These are phyloP conservation scores for Phytophthora syringae DNA, from an alignment of 352 stramenopile genomes.

Conservation along the genomic window DNA sequence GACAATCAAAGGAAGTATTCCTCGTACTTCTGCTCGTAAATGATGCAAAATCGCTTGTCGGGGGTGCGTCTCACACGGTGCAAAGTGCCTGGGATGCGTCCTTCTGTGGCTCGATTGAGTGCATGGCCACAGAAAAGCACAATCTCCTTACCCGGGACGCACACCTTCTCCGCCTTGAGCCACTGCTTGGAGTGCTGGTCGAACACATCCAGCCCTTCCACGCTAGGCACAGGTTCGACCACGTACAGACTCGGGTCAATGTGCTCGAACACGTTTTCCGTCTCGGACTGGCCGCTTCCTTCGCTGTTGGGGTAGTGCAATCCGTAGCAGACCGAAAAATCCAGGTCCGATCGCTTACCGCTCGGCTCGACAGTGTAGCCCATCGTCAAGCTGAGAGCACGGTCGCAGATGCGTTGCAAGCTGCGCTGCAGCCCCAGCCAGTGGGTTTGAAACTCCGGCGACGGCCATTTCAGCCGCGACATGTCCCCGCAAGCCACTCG, in stretches of 20 bases:
- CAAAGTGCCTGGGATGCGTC: slow-evolving; percentile 56
- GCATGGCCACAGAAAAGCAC: slow-evolving; percentile 69
- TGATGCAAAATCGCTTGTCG: slow-evolving; percentile 58
- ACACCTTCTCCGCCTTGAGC: slow-evolving; percentile 58
- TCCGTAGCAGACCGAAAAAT: slow-evolving; percentile 71
- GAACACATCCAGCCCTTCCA: slow-evolving; percentile 66
- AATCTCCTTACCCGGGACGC: slow-evolving; percentile 58
- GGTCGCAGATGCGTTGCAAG: slow-evolving; percentile 63
- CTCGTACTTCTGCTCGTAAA: slow-evolving; percentile 76
- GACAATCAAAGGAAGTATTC: slow-evolving; percentile 59
- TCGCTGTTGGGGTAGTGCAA: slow-evolving; percentile 67
- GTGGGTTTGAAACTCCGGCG: slow-evolving; percentile 43
- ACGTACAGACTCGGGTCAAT: slow-evolving; percentile 70
- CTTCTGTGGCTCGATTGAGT: slow-evolving; percentile 49
- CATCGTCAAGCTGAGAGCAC: slow-evolving; percentile 55
- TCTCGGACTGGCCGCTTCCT: slow-evolving; percentile 56
- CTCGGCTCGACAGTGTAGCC: slow-evolving; percentile 47
- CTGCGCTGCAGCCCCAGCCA: slow-evolving; percentile 49
- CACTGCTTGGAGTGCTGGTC: slow-evolving; percentile 59
- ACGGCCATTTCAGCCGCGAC: slow-evolving; percentile 54
- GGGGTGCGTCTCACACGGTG: slow-evolving; percentile 56
- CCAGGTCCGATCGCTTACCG: slow-evolving; percentile 39
- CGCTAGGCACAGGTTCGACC: slow-evolving; percentile 57
- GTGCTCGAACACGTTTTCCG: slow-evolving; percentile 72
- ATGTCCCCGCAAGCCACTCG: slow-evolving; percentile 62